phyloP scores from a whole-genome alignment of 2,329 filamentous ascomycete genomes.

The Phialophora tarda region DNA sequence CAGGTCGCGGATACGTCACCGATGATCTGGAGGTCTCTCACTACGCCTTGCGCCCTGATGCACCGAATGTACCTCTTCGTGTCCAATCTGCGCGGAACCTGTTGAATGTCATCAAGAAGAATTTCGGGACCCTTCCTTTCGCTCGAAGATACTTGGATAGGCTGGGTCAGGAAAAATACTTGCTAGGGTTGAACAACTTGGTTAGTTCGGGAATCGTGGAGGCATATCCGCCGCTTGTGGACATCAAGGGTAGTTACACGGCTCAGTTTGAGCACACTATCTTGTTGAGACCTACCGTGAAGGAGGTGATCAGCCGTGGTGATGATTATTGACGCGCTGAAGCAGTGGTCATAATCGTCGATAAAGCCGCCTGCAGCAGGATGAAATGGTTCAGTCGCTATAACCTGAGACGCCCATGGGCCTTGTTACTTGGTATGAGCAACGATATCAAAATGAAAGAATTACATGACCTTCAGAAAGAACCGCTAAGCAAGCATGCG shows the following conservation, averaged over 20 bases:
- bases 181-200: slow-evolving; percentile 85
- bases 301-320: slow-evolving; percentile 85
- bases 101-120: slow-evolving; percentile 90
- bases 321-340: slow-evolving; percentile 72
- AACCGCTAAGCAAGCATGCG: not conserved
- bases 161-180: slow-evolving; percentile 92
- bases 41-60: slow-evolving; percentile 77
- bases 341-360: not conserved
- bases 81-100: slow-evolving; percentile 83
- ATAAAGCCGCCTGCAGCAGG: not conserved
- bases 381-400: not conserved
- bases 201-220: slow-evolving; percentile 84
- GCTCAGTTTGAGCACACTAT: slow-evolving; percentile 93
- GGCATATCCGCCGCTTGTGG: slow-evolving; percentile 84
- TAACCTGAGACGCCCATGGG: not conserved
- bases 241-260: slow-evolving; percentile 93
- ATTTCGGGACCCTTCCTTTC: slow-evolving; percentile 91
- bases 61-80: slow-evolving; percentile 75
- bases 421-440: not conserved
- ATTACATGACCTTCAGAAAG: not conserved
- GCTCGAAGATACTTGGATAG: slow-evolving; percentile 90
- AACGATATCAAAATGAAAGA: not conserved
- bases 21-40: slow-evolving; percentile 90
- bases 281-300: slow-evolving; percentile 76
- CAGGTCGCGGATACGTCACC: slow-evolving; percentile 82